These are phyloP conservation scores for Candida takata DNA, from an alignment of 805 yeast genomes.

Conservation along the genomic window DNA sequence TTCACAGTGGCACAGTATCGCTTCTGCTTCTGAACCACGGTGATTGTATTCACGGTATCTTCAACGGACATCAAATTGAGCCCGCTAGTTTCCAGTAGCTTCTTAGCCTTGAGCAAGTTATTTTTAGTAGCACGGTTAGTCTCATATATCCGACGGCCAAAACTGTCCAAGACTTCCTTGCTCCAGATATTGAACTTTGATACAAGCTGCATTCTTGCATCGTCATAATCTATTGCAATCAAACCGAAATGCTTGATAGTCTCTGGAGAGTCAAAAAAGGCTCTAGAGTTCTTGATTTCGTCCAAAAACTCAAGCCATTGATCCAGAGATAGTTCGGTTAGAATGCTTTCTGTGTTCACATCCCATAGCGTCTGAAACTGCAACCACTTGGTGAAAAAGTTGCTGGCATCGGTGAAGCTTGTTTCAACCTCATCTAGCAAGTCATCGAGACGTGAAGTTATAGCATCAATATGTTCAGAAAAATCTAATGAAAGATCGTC, in stretches of 20 bases:
- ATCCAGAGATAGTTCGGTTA: conserved; percentile 27
- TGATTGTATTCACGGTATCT: conserved; percentile 32
- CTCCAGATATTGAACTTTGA: conserved; percentile 58
- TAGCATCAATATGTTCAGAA: neutral
- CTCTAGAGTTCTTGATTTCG: conserved; percentile 36
- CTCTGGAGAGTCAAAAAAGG: conserved; percentile 45
- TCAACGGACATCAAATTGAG: conserved; percentile 32
- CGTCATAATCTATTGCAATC: conserved; percentile 37
- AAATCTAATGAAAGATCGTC: conserved; percentile 5
- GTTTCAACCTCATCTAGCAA: conserved; percentile 28
- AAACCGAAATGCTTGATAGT: conserved; percentile 35
- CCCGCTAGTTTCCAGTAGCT: conserved; percentile 29
- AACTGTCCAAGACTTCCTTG: conserved; percentile 32
- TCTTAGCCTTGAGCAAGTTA: conserved; percentile 28
- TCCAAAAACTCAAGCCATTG: conserved; percentile 44
- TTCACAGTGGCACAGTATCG: neutral
- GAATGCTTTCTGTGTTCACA: conserved; percentile 36
- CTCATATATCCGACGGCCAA: conserved; percentile 32
- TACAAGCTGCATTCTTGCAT: conserved; percentile 45
- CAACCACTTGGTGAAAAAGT: conserved; percentile 46
- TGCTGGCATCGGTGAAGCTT: conserved; percentile 23
- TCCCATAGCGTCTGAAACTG: conserved; percentile 56
- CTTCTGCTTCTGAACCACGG: conserved; percentile 29
- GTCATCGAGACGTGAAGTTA: conserved; percentile 14
- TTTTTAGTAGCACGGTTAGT: conserved; percentile 26